These are phyloP conservation scores for Chalara sp. DNA, from an alignment of 2,329 filamentous ascomycete species.

Conservation along the genomic window DNA sequence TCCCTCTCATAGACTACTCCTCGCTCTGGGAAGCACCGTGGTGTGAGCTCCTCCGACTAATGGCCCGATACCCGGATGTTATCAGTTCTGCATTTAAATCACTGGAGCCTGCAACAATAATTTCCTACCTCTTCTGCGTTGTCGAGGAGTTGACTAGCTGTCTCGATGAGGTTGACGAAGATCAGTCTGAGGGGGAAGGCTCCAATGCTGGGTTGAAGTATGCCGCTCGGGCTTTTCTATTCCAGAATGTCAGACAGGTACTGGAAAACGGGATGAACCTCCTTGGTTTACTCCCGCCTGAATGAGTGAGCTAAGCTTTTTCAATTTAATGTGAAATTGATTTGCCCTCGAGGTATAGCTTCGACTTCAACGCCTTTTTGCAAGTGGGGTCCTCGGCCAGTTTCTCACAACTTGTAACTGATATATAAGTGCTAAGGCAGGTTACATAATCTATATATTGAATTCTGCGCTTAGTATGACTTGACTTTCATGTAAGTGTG, in stretches of 20 bases:
- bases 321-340: too few relatives aligned
- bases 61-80: slow-evolving; percentile 2
- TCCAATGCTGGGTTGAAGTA: neutral
- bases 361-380: too few relatives aligned
- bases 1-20: too few relatives aligned
- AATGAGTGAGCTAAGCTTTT: too few relatives aligned
- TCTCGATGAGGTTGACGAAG: slow-evolving; percentile 4
- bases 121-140: slow-evolving; percentile 4
- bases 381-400: too few relatives aligned
- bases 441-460: too few relatives aligned
- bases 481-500: too few relatives aligned
- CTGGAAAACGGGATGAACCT: slow-evolving; percentile 8
- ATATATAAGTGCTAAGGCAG: too few relatives aligned
- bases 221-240: slow-evolving; percentile 2
- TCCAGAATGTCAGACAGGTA: slow-evolving; percentile 1
- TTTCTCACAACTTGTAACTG: too few relatives aligned
- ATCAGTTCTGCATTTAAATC: slow-evolving; percentile 2
- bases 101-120: neutral
- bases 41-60: slow-evolving; percentile 3
- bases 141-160: slow-evolving; percentile 1
- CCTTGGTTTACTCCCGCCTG: too few relatives aligned
- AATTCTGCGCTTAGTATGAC: too few relatives aligned
- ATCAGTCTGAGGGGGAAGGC: slow-evolving; percentile 1
- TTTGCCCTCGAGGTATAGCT: too few relatives aligned
- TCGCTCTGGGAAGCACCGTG: neutral